Evolutionary conservation across 2,329 filamentous ascomycete species (phyloP), one percentile per base, ranked within the genome.

Genomic region (Emydomyces testavorans): DNA sequence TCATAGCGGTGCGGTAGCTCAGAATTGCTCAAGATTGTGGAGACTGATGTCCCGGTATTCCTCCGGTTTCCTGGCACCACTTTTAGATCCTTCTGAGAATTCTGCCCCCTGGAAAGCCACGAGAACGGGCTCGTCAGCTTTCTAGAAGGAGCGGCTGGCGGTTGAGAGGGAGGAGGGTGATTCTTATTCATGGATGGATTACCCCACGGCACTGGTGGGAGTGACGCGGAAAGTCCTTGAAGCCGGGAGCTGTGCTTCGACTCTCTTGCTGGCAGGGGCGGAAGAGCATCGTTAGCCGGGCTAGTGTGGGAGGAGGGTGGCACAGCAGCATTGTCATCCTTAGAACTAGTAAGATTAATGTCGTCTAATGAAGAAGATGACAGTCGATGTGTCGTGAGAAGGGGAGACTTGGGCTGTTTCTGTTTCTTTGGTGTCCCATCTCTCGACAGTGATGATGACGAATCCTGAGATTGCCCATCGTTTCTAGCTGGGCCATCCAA

Each of bases 111-210:
- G 26, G 85, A 86, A 32, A 93, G 75, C 81, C 85, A 90, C 32
- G 85, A 79, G 58, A 94, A 93, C n/a, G 84, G 86, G 56, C 85
- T 86, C 6, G 85, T 89, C 48, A 93, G 76, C 64, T 92, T 94
- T 60, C 87, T 75, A 55, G 70, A 58, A 15, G 68, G 62, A 34
- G 67, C 62, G 21, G 60, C 54, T 15, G 67, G 63, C 37, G 69
- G 63, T 20, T 65, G 62, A 32, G 66, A 61, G 46, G 64, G 62
- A 32, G 66, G 62, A 47, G 66, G 50, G 32, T 60, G 53, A 39
- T 60, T 58, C 52, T 64, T 62, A 55, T 64, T 65, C 34, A 60
- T 55, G 16, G 76, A 71, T 35, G 77, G 69, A 32, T 81, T 77
- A 15, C 78, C 80, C 82, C 82, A 86, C 50, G 82, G 80, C 66